A percentile compares a stretch with the other conserved stretches of the same genome.
Evolutionary conservation across 768 basidiomycete species (phyloP).

Genomic region (Mrakia hoshinonis): DNA sequence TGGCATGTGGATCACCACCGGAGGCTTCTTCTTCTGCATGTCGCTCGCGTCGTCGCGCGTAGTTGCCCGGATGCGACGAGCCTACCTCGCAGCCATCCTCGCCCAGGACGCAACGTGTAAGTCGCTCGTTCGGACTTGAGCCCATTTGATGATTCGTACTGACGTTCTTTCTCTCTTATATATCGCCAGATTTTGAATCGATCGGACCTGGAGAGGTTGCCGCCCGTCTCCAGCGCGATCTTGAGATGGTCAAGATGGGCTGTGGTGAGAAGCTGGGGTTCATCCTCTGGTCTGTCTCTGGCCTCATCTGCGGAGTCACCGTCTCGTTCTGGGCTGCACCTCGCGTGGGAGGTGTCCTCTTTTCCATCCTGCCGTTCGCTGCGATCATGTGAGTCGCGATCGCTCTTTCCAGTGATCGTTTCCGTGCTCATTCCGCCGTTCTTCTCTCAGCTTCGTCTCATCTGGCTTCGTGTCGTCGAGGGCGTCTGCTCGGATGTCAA

Average conservation of each 20-base stretch:
- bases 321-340: constrained; percentile 25
- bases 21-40: constrained; percentile 18
- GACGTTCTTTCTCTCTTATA: too few species aligned
- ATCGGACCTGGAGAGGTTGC: constrained; percentile 31
- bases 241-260: constrained; percentile 25
- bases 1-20: constrained; percentile 4
- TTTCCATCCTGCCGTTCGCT: constrained; percentile 25
- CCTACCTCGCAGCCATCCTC: constrained; percentile 30
- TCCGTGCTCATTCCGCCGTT: too few species aligned
- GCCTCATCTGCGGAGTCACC: constrained; percentile 21
- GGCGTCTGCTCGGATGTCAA: constrained; percentile 6
- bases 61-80: constrained; percentile 17
- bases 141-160: too few species aligned
- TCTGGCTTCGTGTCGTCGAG: background rate
- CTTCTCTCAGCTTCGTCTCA: background rate
- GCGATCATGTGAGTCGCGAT: constrained; percentile 3
- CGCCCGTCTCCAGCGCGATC: constrained; percentile 20
- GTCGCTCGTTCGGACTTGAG: too few species aligned
- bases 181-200: constrained; percentile 30
- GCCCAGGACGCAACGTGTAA: constrained; percentile 27
- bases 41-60: constrained; percentile 14
- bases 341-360: constrained; percentile 28
- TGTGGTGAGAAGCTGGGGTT: constrained; percentile 30
- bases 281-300: constrained; percentile 15
- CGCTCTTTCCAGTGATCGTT: too few species aligned